Conservation (phyloP, 2,329 filamentous ascomycete species). For the Macroventuria anomochaeta region DNA sequence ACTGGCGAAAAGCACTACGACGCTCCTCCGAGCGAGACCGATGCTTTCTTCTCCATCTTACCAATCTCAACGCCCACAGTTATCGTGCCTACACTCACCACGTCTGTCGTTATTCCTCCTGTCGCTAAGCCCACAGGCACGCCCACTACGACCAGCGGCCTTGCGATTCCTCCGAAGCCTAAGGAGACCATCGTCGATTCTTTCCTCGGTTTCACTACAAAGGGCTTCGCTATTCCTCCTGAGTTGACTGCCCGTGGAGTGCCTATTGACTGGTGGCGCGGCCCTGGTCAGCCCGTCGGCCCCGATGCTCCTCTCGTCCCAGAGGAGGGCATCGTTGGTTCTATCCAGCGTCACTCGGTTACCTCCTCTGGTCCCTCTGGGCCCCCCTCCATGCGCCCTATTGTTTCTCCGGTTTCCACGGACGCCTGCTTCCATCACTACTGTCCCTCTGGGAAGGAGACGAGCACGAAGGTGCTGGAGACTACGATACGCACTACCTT, state of each 20-base stretch:
- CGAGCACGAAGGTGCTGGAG: neutral
- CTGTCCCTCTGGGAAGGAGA: neutral
- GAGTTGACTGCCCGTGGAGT: neutral
- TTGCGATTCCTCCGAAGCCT: neutral
- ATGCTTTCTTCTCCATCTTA: neutral
- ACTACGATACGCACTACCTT: neutral
- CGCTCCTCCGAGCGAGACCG: neutral
- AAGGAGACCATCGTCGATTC: neutral
- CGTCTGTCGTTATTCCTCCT: neutral
- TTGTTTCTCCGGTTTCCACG: neutral
- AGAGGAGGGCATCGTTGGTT: neutral
- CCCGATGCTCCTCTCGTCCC: neutral
- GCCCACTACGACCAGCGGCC: neutral
- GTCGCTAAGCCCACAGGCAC: too few species aligned
- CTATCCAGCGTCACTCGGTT: neutral
- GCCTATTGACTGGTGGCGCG: conserved; percentile 5
- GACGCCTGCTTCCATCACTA: neutral
- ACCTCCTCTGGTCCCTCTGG: neutral
- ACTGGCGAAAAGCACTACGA: neutral
- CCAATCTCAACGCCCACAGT: neutral
- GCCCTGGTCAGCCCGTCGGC: neutral
- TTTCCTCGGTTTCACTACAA: too few species aligned
- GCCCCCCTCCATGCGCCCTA: neutral
- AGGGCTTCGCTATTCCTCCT: neutral
- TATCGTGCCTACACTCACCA: neutral